These are phyloP conservation scores for Cladosporium colombiae DNA, from an alignment of 2,329 filamentous ascomycete genomes.

Conservation along the genomic window DNA sequence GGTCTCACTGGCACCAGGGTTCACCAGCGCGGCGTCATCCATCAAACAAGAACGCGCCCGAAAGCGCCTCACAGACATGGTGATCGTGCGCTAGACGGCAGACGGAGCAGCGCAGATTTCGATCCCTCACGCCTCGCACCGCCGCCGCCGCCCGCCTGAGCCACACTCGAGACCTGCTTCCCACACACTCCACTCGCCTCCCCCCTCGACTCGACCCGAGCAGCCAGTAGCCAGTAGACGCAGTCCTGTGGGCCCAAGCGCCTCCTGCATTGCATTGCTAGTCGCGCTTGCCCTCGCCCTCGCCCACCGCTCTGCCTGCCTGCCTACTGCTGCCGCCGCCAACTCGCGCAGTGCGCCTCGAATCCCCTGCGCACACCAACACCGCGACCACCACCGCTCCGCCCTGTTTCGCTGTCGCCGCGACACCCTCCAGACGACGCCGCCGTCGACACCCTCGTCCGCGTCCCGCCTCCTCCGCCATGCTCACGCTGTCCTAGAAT, in stretches of 20 bases:
- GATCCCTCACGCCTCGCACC: constrained; percentile 7
- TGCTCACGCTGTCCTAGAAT: constrained; percentile 8
- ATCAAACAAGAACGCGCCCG: not conserved
- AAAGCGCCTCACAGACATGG: not conserved
- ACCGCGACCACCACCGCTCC: not conserved
- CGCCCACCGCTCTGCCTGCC: constrained; percentile 10
- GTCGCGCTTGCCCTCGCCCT: constrained; percentile 6
- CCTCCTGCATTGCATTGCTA: not conserved
- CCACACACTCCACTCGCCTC: not conserved
- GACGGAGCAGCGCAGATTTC: not conserved
- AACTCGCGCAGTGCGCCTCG: constrained; percentile 2
- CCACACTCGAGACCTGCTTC: not conserved
- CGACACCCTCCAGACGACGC: not conserved
- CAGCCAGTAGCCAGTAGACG: not conserved
- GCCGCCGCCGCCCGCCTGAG: not conserved
- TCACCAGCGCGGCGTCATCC: not conserved
- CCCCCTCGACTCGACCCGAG: not conserved
- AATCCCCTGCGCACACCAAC: not conserved
- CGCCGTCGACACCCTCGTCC: constrained; percentile 3
- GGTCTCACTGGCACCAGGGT: not conserved
- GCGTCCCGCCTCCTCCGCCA: constrained; percentile 8
- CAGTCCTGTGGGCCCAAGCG: constrained; percentile 3
- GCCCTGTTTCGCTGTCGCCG: constrained; percentile 7
- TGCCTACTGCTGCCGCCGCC: not conserved
- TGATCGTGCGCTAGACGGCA: constrained; percentile 2